Base-by-base conservation (phyloP, 352 stramenopile species). In the Globisporangium emineosum region DNA sequence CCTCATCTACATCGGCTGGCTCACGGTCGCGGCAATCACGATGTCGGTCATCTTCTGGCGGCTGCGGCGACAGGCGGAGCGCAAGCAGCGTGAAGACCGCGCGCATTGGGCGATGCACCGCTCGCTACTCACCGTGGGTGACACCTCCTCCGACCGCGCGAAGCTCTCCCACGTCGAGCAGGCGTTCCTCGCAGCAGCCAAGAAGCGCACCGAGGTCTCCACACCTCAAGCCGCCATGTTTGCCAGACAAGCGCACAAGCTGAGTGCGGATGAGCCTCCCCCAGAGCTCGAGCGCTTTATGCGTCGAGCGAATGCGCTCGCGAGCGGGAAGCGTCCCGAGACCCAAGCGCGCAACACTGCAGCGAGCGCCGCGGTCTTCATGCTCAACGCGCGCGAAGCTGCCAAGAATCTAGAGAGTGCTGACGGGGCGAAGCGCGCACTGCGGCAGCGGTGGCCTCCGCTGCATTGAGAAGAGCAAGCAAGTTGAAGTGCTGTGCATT, bases 1-100 rank as follows among this genome's bases (percentile, higher is more conserved):
- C 37, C 64, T 86, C 52, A 70, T 88, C 37, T 88, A 88, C 71
- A 61, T 89, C 32, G 78, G 80, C 19, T 88, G 78, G 80, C 73
- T 88, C 30, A 74, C 45, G 2, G 82, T 88, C 43, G 69, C 50
- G 3, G 70, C 72, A 0, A 25, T 70, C 17, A 70, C 69, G 1
- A 60, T 67, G 0, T 29, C 66, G 1, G 52, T 50, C 8, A 70
- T 82, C 60, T 62, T 73, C 30, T n/a, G 63, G 33, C 53, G 54
- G 1, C 64, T 71, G 10, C 70, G 67, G 29, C 60, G 65, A 21
- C 54, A 60, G 32, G 49, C 67, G 25, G 55, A 73, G 23, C 61
- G 33, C 61, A 64, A 64, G 53, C 66, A 58, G 50, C 33, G 47
- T 27, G 45, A 70, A 21, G 62, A 75, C n/a, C 57, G 45, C 30